Base-by-base conservation (phyloP, 1,284 basidiomycete species). In the Rhodotorula sp. region DNA sequence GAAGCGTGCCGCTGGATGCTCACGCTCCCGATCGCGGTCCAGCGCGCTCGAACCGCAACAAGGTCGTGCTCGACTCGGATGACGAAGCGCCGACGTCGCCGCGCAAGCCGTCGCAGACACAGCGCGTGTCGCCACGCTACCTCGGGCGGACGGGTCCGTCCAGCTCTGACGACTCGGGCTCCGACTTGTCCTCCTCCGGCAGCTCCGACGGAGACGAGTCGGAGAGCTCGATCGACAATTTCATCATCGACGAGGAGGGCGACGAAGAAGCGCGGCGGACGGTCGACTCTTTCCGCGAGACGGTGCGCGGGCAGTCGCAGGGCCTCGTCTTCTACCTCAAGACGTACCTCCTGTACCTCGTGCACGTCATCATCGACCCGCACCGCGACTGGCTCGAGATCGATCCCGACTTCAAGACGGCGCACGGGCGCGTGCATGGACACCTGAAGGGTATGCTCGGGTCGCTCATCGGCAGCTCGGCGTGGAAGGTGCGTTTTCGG, bases 341-440 rank as follows among this genome's bases (percentile, higher is more conserved):
- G 72, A 66, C 66, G 25, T 72, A 72, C 66, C 60, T 72, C 44
- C 23, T 48, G 27, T 68, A 50, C 52, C 49, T 75, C 25, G 56
- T 73, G 16, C 70, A 71, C 56, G 23, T 53, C 55, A 67, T 67
- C 46, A 50, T 67, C 45, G 62, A 54, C n/a, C 72, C 74, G 16
- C 56, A 73, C 4, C 62, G 68, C 54, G 60, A 70, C 44, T 75
- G 74, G 74, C 61, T 71, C 57, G 44, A 25, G 23, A 34, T 48
- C 3, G 55, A 70, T 48, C 4, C 41, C 17, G 67, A 67, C 3
- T 67, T 70, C 61, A 42, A 34, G 41, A 41, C 27, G 4, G 73
- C 71, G 2, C 23, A 58, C 16, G 19, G 41, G 10, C 53, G 60
- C 34, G 19, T 72, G 13, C 17, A 64, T 4, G 60, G 45, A 0